These are phyloP conservation scores for Arctium minus DNA, from an alignment of 129 eudicot genomes.

Conservation along the genomic window DNA sequence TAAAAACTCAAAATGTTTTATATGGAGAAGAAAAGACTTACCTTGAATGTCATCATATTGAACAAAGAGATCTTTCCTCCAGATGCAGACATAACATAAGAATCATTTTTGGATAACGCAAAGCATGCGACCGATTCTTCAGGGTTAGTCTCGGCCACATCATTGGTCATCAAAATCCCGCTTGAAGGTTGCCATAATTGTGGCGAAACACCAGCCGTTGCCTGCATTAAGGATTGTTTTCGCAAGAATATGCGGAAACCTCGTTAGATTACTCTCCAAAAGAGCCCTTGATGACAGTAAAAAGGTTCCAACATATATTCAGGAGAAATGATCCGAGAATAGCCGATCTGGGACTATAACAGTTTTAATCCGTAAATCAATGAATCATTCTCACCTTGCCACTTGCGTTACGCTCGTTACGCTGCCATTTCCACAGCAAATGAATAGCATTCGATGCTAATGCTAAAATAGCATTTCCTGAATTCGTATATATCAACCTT, in stretches of 20 bases:
- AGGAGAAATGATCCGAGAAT: too few species aligned
- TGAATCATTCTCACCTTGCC: slow-evolving; percentile 50
- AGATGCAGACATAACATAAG: slow-evolving; percentile 90
- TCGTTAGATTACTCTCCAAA: too few species aligned
- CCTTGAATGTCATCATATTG: slow-evolving; percentile 98
- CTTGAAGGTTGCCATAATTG: slow-evolving; percentile 93
- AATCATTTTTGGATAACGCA: slow-evolving; percentile 87
- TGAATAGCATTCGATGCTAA: slow-evolving; percentile 85
- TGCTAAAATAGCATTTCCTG: slow-evolving; percentile 75
- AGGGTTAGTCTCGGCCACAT: slow-evolving; percentile 51
- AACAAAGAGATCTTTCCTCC: slow-evolving; percentile 88
- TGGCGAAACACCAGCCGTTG: slow-evolving; percentile 73
- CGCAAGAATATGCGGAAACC: background rate
- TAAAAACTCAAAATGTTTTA: too few species aligned
- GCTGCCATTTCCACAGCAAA: slow-evolving; percentile 90
- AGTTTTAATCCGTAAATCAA: background rate
- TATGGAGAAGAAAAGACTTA: slow-evolving; percentile 6
- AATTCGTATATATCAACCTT: slow-evolving; percentile 82
- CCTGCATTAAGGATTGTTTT: slow-evolving; percentile 31
- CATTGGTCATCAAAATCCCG: slow-evolving; percentile 86
- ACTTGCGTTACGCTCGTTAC: slow-evolving; percentile 59
- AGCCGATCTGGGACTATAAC: too few species aligned
- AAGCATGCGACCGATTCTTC: slow-evolving; percentile 92
- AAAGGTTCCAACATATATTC: too few species aligned
- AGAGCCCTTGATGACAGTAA: too few species aligned